Conservation (phyloP, 2,329 filamentous ascomycete species). For the Emmonsia crescens region DNA sequence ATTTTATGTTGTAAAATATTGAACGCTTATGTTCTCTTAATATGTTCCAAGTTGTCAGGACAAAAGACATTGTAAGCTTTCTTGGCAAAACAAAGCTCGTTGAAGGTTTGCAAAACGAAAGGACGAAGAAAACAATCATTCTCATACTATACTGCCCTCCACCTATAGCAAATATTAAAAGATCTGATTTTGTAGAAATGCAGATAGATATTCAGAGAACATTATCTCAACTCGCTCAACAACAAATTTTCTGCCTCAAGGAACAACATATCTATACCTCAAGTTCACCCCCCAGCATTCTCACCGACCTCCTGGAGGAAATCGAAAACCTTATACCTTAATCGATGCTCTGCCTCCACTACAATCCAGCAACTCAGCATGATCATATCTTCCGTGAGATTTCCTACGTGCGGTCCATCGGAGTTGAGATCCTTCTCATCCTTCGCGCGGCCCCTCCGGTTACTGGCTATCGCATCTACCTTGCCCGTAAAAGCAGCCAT, state of each 20-base stretch:
- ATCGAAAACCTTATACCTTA: conserved; percentile 5
- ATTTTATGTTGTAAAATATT: too few relatives aligned
- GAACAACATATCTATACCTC: background rate
- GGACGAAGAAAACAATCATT: background rate
- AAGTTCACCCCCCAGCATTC: background rate
- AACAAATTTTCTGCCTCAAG: background rate
- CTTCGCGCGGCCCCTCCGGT: background rate
- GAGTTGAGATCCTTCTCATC: conserved; percentile 1
- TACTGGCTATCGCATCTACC: background rate
- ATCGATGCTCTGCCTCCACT: background rate
- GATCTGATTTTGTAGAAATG: background rate
- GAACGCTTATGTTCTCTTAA: too few relatives aligned
- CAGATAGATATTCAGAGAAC: background rate
- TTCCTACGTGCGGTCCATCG: conserved; percentile 1
- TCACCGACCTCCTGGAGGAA: conserved; percentile 3
- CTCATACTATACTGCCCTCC: background rate
- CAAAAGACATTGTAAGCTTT: too few relatives aligned
- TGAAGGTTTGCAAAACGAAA: too few relatives aligned
- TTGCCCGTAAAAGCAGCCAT: background rate
- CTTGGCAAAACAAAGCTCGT: background rate
- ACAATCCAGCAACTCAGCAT: conserved; percentile 5
- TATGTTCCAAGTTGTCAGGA: too few relatives aligned
- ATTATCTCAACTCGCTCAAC: background rate
- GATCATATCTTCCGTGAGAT: conserved; percentile 6
- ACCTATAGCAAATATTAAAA: background rate